Base-by-base conservation (phyloP, 768 basidiomycete genomes). In the Guyanaporus albipodus region DNA sequence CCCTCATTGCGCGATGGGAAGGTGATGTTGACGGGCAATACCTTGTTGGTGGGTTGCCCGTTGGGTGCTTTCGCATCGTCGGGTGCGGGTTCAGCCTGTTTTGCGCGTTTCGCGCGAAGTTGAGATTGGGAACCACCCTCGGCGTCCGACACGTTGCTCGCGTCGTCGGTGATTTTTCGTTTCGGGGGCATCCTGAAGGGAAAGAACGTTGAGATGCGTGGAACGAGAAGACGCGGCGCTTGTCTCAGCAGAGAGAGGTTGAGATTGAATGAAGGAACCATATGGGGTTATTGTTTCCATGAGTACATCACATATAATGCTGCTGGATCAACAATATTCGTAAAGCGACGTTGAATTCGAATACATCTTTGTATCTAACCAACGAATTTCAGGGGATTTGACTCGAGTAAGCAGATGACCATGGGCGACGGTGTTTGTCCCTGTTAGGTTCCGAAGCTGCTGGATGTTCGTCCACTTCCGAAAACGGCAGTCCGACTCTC, bases 21-120 rank as follows among this genome's bases (percentile, higher is more conserved):
- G 8, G 59, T 48, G 38, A 90, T 82, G 28, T 70, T 65, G 18
- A 69, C 73, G n/a, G 88, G 88, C 4, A 90, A 56, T 6, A 76
- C 75, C 60, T 81, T 87, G 63, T 91, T 91, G 41, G 77, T 88
- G 28, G 85, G 85, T 57, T 87, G 85, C 0, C 71, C 69, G 46
- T 76, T 80, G 31, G 65, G 52, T 4, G 68, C 66, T 35, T 51
- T 51, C 44, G 29, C 38, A 18, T 41, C 32, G 28, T 57, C 49
- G 40, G 44, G 18, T 22, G 53, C 18, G 22, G 54, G 32, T 49
- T 66, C 48, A 39, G 48, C 42, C 50, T 45, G 60, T 59, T 69
- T 60, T 35, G 50, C 38, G 8, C 44, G 59, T 44, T 68, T 71
- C 18, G 63, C 27, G 21, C 26, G 28, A 8, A 56, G 44, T 42